Conservation (phyloP, 1,284 basidiomycete genomes). For the Moniliophthora roreri region DNA sequence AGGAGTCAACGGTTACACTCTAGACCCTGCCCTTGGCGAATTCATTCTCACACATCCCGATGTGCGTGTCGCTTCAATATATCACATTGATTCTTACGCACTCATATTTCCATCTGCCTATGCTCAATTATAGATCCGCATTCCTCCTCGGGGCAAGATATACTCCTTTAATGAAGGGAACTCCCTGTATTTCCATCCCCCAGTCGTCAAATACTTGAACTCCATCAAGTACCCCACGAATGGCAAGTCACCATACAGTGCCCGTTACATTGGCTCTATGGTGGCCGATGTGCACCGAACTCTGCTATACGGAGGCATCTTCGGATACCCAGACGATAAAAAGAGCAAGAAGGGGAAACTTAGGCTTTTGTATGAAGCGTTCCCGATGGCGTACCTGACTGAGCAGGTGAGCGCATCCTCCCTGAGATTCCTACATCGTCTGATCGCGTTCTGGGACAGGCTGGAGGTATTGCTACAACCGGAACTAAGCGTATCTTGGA, state of each 20-base stretch:
- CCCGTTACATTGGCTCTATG: slow-evolving; percentile 99
- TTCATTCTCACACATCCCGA: slow-evolving; percentile 99
- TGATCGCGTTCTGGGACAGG: slow-evolving; percentile 44
- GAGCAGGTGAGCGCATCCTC: slow-evolving; percentile 71
- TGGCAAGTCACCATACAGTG: slow-evolving; percentile 83
- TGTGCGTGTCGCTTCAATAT: slow-evolving; percentile 42
- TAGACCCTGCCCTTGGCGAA: slow-evolving; percentile 94
- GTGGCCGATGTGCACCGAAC: slow-evolving; percentile 98
- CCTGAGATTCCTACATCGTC: not conserved
- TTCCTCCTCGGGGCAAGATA: slow-evolving; percentile 95
- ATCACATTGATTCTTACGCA: too few species aligned
- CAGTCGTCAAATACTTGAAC: slow-evolving; percentile 86
- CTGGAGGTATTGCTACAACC: slow-evolving; percentile 95
- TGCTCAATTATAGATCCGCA: slow-evolving; percentile 66
- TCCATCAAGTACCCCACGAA: slow-evolving; percentile 89
- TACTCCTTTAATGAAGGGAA: slow-evolving; percentile 99
- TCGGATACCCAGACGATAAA: slow-evolving; percentile 98
- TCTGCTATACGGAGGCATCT: slow-evolving; percentile 96
- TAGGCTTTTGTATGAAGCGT: slow-evolving; percentile 94
- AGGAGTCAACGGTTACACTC: slow-evolving; percentile 98
- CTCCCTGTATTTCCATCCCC: slow-evolving; percentile 90
- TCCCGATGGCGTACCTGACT: slow-evolving; percentile 98
- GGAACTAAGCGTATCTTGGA: slow-evolving; percentile 92
- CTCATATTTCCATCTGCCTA: slow-evolving; percentile 11
- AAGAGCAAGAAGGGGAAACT: slow-evolving; percentile 97